phyloP scores from a whole-genome alignment of 176 grass and related monocot genomes.

The Coix lacrymajobi region DNA sequence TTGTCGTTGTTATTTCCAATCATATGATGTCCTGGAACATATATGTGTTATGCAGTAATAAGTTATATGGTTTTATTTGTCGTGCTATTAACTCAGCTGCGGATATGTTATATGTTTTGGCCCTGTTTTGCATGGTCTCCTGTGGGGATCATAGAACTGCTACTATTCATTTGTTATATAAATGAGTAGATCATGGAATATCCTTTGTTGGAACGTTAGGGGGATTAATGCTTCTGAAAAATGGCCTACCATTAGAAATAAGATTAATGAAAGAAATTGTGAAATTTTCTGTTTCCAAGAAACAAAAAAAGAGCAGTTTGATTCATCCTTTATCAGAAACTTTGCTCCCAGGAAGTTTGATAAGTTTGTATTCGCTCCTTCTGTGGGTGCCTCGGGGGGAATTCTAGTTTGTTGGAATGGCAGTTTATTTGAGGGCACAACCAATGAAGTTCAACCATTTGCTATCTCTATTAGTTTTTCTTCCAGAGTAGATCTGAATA shows the following conservation, averaged over 20 bases:
- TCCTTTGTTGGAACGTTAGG: neutral
- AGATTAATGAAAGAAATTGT: neutral
- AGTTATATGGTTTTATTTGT: too few relatives aligned
- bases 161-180: too few relatives aligned
- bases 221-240: neutral
- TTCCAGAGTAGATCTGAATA: neutral
- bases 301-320: neutral
- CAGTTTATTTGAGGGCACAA: fast-evolving
- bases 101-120: too few relatives aligned
- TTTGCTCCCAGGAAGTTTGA: neutral
- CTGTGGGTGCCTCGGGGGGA: neutral
- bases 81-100: too few relatives aligned
- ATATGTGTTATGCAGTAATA: too few relatives aligned
- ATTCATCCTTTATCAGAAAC: neutral
- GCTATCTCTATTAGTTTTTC: neutral
- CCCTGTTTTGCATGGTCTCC: too few relatives aligned
- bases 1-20: too few relatives aligned
- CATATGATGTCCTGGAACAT: too few relatives aligned
- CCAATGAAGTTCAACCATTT: fast-evolving
- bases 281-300: neutral
- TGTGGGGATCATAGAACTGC: too few relatives aligned
- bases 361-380: neutral
- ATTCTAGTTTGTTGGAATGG: neutral
- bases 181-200: neutral
- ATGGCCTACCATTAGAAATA: neutral